Conservation (phyloP, 2,329 filamentous ascomycete genomes). For the Remersonia thermophila region DNA sequence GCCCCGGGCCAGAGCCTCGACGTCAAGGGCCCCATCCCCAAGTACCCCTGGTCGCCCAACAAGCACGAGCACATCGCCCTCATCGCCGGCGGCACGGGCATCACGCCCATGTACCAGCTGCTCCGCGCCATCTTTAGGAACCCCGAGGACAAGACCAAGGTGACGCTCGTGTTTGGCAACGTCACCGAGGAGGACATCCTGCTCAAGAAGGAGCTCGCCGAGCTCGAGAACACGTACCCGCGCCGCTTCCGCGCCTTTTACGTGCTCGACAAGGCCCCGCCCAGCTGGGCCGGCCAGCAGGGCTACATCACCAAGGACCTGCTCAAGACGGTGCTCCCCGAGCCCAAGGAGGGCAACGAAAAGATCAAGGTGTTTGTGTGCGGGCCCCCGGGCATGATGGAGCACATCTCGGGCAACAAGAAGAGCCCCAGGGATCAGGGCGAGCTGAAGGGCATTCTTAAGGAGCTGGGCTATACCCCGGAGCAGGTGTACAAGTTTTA, state of each 20-base stretch:
- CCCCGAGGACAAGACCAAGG: constrained; percentile 92
- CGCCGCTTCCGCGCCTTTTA: constrained; percentile 94
- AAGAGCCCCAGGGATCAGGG: constrained; percentile 89
- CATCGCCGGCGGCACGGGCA: constrained; percentile 90
- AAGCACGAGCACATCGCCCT: constrained; percentile 84
- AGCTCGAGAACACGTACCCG: constrained; percentile 90
- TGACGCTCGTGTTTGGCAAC: constrained; percentile 91
- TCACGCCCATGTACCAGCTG: constrained; percentile 97
- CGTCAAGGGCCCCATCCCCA: constrained; percentile 91
- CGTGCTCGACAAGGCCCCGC: constrained; percentile 71
- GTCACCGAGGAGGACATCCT: constrained; percentile 82
- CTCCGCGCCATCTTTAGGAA: constrained; percentile 87
- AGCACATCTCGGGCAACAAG: constrained; percentile 82
- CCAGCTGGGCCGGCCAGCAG: constrained; percentile 63
- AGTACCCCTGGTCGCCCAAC: constrained; percentile 81
- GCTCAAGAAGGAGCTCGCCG: constrained; percentile 69
- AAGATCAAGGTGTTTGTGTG: constrained; percentile 98
- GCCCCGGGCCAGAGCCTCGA: constrained; percentile 69
- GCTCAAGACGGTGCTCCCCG: constrained; percentile 86
- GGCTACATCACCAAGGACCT: constrained; percentile 84
- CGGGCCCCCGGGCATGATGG: constrained; percentile 85
- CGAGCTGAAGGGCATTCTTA: constrained; percentile 67
- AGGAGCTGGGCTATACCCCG: constrained; percentile 39
- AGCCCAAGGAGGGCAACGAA: constrained; percentile 82
- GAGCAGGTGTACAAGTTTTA: constrained; percentile 96